Conservation (phyloP, 2,329 filamentous ascomycete genomes). For the Basipetospora chlamydospora region DNA sequence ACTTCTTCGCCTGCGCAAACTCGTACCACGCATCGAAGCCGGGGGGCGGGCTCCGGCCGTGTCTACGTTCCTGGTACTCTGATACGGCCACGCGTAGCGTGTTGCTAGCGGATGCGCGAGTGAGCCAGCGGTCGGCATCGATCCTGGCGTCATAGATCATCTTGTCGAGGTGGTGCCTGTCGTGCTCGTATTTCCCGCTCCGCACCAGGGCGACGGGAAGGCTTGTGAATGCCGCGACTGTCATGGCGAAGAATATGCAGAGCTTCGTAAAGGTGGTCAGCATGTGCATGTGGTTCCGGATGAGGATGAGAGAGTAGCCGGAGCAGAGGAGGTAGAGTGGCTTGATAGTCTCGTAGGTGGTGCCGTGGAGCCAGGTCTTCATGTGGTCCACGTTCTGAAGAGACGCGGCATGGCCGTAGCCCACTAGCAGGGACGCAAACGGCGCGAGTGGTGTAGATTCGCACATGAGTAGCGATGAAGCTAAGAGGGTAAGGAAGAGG, state of each 20-base stretch:
- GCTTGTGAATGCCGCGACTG: background rate
- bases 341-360: constrained; percentile 3
- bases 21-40: constrained; percentile 77
- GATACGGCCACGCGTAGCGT: constrained; percentile 30
- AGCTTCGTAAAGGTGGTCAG: background rate
- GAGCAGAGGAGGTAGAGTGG: constrained; percentile 2
- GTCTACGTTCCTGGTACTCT: constrained; percentile 35
- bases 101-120: constrained; percentile 29
- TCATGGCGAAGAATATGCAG: constrained; percentile 1
- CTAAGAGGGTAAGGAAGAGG: constrained; percentile 28
- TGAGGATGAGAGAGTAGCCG: constrained; percentile 4
- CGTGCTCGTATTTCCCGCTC: background rate
- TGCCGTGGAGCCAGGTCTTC: constrained; percentile 12
- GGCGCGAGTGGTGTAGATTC: constrained; percentile 20
- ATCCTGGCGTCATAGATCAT: constrained; percentile 34
- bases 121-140: constrained; percentile 33
- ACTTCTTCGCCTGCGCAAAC: constrained; percentile 53
- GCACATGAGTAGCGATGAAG: constrained; percentile 29
- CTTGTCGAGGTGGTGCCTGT: constrained; percentile 31
- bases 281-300: background rate
- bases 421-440: constrained; percentile 4
- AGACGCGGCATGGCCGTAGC: constrained; percentile 5
- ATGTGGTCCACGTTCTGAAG: constrained; percentile 7
- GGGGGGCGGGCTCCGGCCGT: constrained; percentile 59
- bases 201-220: background rate